phyloP scores from a whole-genome alignment of 2,329 filamentous ascomycete genomes.

The Tetracladium maxilliforme region DNA sequence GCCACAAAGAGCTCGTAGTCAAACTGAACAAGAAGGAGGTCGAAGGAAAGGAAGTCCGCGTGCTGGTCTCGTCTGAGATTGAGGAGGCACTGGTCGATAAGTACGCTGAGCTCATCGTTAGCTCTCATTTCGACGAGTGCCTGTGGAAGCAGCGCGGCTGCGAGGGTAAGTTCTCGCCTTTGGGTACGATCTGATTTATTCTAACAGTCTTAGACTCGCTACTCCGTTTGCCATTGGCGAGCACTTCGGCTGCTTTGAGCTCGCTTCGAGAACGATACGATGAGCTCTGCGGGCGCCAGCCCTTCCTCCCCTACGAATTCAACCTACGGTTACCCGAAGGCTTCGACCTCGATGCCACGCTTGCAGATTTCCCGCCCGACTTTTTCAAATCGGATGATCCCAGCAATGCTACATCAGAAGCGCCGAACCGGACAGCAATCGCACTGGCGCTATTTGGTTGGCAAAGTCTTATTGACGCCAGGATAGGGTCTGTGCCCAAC shows the following conservation, averaged over 20 bases:
- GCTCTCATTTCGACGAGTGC: slow-evolving; percentile 67
- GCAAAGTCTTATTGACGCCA: slow-evolving; percentile 50
- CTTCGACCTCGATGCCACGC: slow-evolving; percentile 32
- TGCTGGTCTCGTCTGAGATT: slow-evolving; percentile 44
- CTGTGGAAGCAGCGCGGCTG: slow-evolving; percentile 82
- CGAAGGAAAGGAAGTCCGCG: slow-evolving; percentile 37
- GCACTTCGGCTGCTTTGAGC: slow-evolving; percentile 14
- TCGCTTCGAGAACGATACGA: slow-evolving; percentile 49
- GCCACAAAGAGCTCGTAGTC: slow-evolving; percentile 71
- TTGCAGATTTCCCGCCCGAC: slow-evolving; percentile 32
- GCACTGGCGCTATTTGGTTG: slow-evolving; percentile 61
- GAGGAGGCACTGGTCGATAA: slow-evolving; percentile 59
- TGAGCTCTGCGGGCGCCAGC: slow-evolving; percentile 36
- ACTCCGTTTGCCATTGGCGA: slow-evolving; percentile 19
- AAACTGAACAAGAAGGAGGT: slow-evolving; percentile 51
- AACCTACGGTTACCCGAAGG: slow-evolving; percentile 41
- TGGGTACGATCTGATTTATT: slow-evolving; percentile 18
- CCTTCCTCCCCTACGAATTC: slow-evolving; percentile 45
- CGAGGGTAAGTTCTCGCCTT: slow-evolving; percentile 44
- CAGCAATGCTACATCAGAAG: slow-evolving; percentile 2
- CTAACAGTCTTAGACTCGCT: slow-evolving; percentile 20
- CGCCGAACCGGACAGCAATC: slow-evolving; percentile 47
- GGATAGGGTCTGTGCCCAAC: slow-evolving; percentile 26
- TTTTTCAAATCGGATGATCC: slow-evolving; percentile 28
- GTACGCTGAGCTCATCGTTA: slow-evolving; percentile 58